A percentile compares a stretch with the other conserved stretches of the same genome.
Conservation (phyloP, 1,139 yeast genomes). For the Suhomyces bribrorum region DNA sequence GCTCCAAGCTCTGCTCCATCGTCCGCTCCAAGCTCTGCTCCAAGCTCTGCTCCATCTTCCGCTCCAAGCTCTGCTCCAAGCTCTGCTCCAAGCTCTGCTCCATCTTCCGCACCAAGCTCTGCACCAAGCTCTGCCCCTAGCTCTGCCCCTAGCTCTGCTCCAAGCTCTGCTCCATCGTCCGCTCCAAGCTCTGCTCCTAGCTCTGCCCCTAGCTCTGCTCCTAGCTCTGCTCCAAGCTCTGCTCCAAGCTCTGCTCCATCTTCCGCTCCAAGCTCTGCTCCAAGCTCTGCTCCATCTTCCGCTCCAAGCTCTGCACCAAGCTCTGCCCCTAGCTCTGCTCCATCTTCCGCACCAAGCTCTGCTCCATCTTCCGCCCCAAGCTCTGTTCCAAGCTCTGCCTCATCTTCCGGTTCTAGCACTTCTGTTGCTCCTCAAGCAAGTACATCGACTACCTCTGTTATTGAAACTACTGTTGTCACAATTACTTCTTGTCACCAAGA, state of each 20-base stretch:
- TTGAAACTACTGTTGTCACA: constrained; percentile 25
- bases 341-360: constrained; percentile 1
- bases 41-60: too few relatives aligned
- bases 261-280: too few relatives aligned
- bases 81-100: too few relatives aligned
- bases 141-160: constrained; percentile 2
- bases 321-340: not conserved
- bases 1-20: constrained; percentile 1
- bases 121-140: not conserved
- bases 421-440: not conserved
- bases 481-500: constrained; percentile 30
- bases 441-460: constrained; percentile 9
- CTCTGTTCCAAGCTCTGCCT: not conserved
- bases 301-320: constrained; percentile 1
- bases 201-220: too few relatives aligned
- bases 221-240: too few relatives aligned
- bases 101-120: not conserved
- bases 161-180: not conserved
- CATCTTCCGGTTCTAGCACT: constrained; percentile 2
- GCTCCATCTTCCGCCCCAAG: constrained; percentile 2
- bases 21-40: too few relatives aligned
- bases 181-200: too few relatives aligned
- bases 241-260: too few relatives aligned
- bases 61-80: too few relatives aligned
- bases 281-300: constrained; percentile 5